phyloP scores from a whole-genome alignment of 306 rosid genomes.

The Dicorynia guianensis region DNA sequence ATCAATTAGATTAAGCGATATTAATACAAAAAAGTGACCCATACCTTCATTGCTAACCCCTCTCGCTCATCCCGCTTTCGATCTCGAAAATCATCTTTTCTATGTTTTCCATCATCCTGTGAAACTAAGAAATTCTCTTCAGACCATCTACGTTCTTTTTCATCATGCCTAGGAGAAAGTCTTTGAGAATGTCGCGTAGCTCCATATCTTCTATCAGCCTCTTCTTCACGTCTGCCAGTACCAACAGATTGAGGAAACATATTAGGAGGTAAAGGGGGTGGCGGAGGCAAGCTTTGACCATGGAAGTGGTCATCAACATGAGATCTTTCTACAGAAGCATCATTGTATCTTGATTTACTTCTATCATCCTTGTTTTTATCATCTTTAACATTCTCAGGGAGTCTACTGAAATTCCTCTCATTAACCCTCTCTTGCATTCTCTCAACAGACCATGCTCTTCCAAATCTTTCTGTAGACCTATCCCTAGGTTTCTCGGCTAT shows the following conservation, averaged over 20 bases:
- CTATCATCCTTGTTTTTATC: slow-evolving; percentile 81
- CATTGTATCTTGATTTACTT: slow-evolving; percentile 77
- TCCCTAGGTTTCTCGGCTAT: slow-evolving; percentile 76
- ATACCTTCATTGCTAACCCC: slow-evolving; percentile 72
- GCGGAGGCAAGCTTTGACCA: slow-evolving; percentile 96
- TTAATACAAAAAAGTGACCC: slow-evolving; percentile 13
- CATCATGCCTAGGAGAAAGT: slow-evolving; percentile 98
- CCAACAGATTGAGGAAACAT: slow-evolving; percentile 90
- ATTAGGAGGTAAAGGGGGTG: slow-evolving; percentile 97
- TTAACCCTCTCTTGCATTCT: slow-evolving; percentile 75
- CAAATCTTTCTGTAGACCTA: slow-evolving; percentile 90
- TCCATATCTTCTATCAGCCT: slow-evolving; percentile 89
- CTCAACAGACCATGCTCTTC: slow-evolving; percentile 92
- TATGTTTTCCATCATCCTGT: slow-evolving; percentile 88
- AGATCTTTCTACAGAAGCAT: slow-evolving; percentile 71
- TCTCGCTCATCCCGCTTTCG: slow-evolving; percentile 93
- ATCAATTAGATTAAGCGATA: slow-evolving; percentile 21
- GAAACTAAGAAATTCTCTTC: slow-evolving; percentile 75
- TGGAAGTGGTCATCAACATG: slow-evolving; percentile 87
- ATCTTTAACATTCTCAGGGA: slow-evolving; percentile 84
- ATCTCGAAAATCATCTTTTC: slow-evolving; percentile 96
- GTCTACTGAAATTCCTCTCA: slow-evolving; percentile 79
- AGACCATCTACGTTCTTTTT: slow-evolving; percentile 89
- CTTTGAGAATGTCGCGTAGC: slow-evolving; percentile 82
- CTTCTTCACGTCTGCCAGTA: slow-evolving; percentile 94